Percentiles rank a stretch among this genome's conserved stretches.
Conservation (phyloP, 2,329 filamentous ascomycete species). For the Colletotrichum cereale region DNA sequence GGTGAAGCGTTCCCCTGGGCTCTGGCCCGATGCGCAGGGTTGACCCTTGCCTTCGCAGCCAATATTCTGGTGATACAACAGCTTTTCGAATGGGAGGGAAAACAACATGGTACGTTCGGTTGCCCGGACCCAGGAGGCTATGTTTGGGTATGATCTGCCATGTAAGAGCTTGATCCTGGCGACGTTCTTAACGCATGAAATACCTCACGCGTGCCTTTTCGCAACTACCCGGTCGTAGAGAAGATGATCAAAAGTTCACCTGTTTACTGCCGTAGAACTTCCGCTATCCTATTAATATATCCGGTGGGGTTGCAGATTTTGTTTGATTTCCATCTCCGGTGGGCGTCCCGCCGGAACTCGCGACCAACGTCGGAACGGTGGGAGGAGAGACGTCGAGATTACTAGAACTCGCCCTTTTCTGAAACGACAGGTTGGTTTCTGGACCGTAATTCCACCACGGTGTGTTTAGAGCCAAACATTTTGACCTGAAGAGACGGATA, state of each 20-base stretch:
- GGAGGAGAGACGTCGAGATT: not conserved
- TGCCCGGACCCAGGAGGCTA: not conserved
- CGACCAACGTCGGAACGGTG: not conserved
- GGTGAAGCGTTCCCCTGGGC: not conserved
- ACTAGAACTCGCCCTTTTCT: not conserved
- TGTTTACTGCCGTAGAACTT: not conserved
- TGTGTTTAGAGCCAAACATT: fast-evolving
- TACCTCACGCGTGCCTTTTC: not conserved
- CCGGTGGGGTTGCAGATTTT: too few species aligned
- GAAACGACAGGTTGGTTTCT: not conserved
- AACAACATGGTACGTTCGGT: not conserved
- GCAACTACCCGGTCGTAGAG: not conserved
- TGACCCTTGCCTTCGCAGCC: not conserved
- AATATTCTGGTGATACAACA: fast-evolving
- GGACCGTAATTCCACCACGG: not conserved
- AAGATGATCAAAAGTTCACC: not conserved
- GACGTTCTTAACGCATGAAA: not conserved
- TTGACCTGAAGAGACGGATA: not conserved
- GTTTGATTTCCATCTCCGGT: not conserved
- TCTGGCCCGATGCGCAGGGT: not conserved
- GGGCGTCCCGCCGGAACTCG: not conserved
- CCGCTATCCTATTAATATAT: not conserved
- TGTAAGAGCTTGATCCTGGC: not conserved
- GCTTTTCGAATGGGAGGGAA: not conserved
- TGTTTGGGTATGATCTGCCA: not conserved